phyloP scores from a whole-genome alignment of 2,329 filamentous ascomycete genomes.

The Fusarium torulosum region DNA sequence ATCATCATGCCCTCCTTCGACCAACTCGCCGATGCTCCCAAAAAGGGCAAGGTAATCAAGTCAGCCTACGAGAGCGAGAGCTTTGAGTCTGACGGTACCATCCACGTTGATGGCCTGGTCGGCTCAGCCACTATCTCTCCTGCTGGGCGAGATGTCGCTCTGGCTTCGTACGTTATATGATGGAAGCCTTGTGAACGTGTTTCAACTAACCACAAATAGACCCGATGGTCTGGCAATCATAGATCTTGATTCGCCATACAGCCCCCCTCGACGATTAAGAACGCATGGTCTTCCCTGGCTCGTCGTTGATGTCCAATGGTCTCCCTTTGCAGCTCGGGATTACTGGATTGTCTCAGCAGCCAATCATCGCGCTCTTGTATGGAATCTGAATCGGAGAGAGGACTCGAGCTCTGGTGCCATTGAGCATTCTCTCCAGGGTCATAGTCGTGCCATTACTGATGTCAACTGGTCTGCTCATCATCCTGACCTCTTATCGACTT shows the following conservation, averaged over 20 bases:
- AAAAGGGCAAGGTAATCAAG: conserved; percentile 70
- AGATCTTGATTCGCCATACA: conserved; percentile 90
- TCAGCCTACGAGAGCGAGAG: conserved; percentile 87
- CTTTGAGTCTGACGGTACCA: conserved; percentile 86
- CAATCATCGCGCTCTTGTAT: conserved; percentile 93
- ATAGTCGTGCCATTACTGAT: conserved; percentile 89
- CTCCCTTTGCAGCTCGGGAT: conserved; percentile 87
- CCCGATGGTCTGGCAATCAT: conserved; percentile 91
- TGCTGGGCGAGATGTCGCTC: conserved; percentile 87
- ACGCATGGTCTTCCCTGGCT: conserved; percentile 93
- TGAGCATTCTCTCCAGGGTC: conserved; percentile 88
- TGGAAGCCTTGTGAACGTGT: conserved; percentile 7
- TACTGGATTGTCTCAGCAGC: conserved; percentile 96
- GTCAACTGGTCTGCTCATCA: conserved; percentile 97
- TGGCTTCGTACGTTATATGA: conserved; percentile 74
- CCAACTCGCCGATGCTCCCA: conserved; percentile 59
- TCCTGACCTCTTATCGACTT: conserved; percentile 89
- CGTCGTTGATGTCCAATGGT: conserved; percentile 97
- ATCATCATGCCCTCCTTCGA: conserved; percentile 64
- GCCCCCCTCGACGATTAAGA: conserved; percentile 82
- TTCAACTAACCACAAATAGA: conserved; percentile 54
- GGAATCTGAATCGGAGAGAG: conserved; percentile 86
- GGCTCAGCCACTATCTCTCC: conserved; percentile 95
- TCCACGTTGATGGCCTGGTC: conserved; percentile 83
- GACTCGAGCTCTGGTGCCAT: conserved; percentile 79